phyloP scores from a whole-genome alignment of 2,329 filamentous ascomycete species.

The Cordyceps sp. region DNA sequence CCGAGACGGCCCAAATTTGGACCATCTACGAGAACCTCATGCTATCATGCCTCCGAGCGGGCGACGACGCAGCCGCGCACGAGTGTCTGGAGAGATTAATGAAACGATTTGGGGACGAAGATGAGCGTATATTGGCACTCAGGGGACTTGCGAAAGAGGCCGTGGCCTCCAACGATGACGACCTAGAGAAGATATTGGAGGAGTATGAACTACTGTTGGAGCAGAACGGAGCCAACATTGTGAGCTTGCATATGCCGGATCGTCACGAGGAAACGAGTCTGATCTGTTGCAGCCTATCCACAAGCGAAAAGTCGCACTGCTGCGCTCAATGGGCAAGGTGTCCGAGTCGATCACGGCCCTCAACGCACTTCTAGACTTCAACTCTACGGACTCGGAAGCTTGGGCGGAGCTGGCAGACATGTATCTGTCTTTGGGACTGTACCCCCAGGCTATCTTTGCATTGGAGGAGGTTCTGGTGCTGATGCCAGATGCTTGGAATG shows the following conservation, averaged over 20 bases:
- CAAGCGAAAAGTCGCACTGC: conserved; percentile 68
- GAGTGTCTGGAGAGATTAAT: conserved; percentile 60
- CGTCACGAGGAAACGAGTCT: conserved; percentile 6
- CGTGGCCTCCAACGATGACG: conserved; percentile 46
- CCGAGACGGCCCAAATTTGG: conserved; percentile 72
- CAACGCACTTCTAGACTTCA: conserved; percentile 60
- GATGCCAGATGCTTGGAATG: conserved; percentile 89
- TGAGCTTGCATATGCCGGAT: conserved; percentile 23
- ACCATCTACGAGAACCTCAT: conserved; percentile 74
- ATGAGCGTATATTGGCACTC: conserved; percentile 76
- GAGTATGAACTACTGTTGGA: conserved; percentile 63
- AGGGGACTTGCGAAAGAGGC: conserved; percentile 76
- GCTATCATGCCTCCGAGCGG: conserved; percentile 66
- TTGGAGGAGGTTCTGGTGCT: conserved; percentile 81
- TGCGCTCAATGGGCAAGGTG: conserved; percentile 54
- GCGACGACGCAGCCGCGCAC: conserved; percentile 64
- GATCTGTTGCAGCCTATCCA: conserved; percentile 49
- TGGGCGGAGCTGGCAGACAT: conserved; percentile 87
- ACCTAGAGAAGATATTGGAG: conserved; percentile 52
- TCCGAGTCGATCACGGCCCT: conserved; percentile 61
- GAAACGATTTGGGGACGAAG: conserved; percentile 63
- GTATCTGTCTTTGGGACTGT: conserved; percentile 65
- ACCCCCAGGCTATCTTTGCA: conserved; percentile 70
- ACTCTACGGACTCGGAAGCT: conserved; percentile 78
- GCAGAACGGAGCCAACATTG: conserved; percentile 64